These are phyloP conservation scores for Didymellaceae sp. DNA, from an alignment of 2,329 filamentous ascomycete genomes.

Conservation along the genomic window DNA sequence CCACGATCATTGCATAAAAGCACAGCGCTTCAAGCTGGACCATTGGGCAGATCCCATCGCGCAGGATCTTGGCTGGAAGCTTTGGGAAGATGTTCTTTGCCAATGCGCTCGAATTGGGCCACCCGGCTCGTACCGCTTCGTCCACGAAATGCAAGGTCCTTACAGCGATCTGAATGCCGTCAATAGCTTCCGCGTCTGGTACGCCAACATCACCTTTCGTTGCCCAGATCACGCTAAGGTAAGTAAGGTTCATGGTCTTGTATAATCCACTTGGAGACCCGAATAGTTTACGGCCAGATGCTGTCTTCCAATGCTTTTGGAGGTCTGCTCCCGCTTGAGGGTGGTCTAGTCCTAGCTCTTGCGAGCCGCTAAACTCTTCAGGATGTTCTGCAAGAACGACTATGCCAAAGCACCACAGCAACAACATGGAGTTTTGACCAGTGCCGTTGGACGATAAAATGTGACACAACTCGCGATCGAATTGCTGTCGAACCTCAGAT, in stretches of 20 bases:
- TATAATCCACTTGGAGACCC: constrained; percentile 28
- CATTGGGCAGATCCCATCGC: constrained; percentile 21
- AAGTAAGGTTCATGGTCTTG: constrained; percentile 42
- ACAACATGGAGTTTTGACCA: constrained; percentile 35
- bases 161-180: constrained; percentile 44
- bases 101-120: constrained; percentile 29
- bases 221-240: constrained; percentile 40
- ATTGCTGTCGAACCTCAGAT: constrained; percentile 24
- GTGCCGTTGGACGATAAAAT: constrained; percentile 34
- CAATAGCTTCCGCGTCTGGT: constrained; percentile 36
- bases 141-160: constrained; percentile 35
- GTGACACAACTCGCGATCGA: constrained; percentile 38
- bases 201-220: constrained; percentile 31
- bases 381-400: constrained; percentile 37
- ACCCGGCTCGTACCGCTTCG: constrained; percentile 24
- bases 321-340: constrained; percentile 1
- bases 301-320: constrained; percentile 37
- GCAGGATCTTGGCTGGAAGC: constrained; percentile 37
- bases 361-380: constrained; percentile 4
- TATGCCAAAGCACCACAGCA: constrained; percentile 45
- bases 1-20: constrained; percentile 39
- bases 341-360: constrained; percentile 9
- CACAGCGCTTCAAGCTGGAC: constrained; percentile 41
- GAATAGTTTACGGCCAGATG: constrained; percentile 42
- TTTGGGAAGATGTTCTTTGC: constrained; percentile 33